A percentile compares a stretch with the other conserved stretches of the same genome.
Evolutionary conservation across 202 grass and related monocot genomes (phyloP).

Genomic region (Zoysia matrella): DNA sequence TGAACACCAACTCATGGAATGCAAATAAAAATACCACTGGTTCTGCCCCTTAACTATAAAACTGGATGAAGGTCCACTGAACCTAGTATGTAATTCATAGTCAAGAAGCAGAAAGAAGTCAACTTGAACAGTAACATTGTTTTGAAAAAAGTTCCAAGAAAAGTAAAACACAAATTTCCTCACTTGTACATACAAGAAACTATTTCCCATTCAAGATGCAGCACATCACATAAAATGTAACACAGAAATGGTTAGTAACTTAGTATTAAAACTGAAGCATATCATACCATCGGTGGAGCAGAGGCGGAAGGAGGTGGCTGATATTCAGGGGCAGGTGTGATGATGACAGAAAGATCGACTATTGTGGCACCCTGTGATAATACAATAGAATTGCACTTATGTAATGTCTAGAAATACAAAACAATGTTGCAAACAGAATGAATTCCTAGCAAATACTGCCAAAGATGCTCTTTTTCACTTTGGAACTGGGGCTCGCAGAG

Average conservation of each 20-base stretch:
- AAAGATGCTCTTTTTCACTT: background rate
- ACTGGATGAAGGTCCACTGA: background rate
- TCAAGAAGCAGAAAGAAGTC: constrained; percentile 2
- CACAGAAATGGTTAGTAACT: too few species aligned
- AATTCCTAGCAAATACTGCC: background rate
- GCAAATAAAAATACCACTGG: background rate
- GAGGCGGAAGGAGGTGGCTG: constrained; percentile 55
- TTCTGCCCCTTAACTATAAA: background rate
- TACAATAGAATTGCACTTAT: constrained; percentile 14
- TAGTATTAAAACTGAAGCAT: background rate
- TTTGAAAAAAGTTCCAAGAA: background rate
- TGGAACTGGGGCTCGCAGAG: background rate
- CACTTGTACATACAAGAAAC: background rate
- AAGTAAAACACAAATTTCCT: background rate
- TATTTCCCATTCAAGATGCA: constrained; percentile 29
- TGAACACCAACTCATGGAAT: background rate
- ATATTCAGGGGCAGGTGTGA: constrained; percentile 83
- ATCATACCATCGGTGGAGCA: constrained; percentile 52
- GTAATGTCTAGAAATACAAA: background rate
- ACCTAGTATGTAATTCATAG: constrained; percentile 12
- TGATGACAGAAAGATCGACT: constrained; percentile 94
- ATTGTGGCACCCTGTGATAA: constrained; percentile 84
- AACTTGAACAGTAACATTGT: too few species aligned
- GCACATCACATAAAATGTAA: background rate
- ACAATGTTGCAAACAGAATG: background rate